Evolutionary conservation across 495 filamentous ascomycete genomes (phyloP).

Genomic region (Annulohypoxylon maeteangense): DNA sequence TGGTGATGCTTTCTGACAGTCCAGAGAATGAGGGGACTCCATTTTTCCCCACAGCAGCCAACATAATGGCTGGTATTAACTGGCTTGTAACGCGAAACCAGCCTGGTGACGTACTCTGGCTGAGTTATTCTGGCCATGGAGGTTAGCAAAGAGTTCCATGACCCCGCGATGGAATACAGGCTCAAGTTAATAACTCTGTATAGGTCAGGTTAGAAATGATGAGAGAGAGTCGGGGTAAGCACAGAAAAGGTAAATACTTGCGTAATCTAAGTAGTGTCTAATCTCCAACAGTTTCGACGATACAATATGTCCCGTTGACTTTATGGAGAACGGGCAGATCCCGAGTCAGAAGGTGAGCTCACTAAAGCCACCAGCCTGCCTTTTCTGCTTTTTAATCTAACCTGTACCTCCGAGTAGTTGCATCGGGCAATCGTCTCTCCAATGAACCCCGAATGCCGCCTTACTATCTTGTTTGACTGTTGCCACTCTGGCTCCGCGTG

Average conservation of each 20-base stretch:
- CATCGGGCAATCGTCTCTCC: constrained; percentile 64
- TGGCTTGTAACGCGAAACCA: constrained; percentile 65
- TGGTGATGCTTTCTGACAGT: constrained; percentile 65
- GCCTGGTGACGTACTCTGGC: constrained; percentile 60
- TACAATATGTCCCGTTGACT: constrained; percentile 68
- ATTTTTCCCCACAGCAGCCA: constrained; percentile 64
- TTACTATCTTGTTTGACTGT: constrained; percentile 70
- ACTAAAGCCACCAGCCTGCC: not conserved
- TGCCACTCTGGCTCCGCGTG: constrained; percentile 71
- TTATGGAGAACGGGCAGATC: constrained; percentile 61
- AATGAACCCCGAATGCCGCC: constrained; percentile 60
- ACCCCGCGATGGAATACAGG: not conserved
- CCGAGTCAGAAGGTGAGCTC: constrained; percentile 56
- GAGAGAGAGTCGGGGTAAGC: constrained; percentile 59
- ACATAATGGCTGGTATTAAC: constrained; percentile 66
- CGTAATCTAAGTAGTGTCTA: constrained; percentile 5
- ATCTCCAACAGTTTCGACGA: constrained; percentile 59
- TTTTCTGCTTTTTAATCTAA: not conserved
- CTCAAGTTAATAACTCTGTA: not conserved
- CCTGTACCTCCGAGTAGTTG: constrained; percentile 44
- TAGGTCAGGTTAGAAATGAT: constrained; percentile 58
- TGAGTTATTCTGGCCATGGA: constrained; percentile 70
- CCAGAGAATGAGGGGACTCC: constrained; percentile 59
- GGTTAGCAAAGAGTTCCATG: constrained; percentile 39
- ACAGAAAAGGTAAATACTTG: constrained; percentile 16